Conservation (phyloP, 129 eudicot species). For the Flaveria trinervia region DNA sequence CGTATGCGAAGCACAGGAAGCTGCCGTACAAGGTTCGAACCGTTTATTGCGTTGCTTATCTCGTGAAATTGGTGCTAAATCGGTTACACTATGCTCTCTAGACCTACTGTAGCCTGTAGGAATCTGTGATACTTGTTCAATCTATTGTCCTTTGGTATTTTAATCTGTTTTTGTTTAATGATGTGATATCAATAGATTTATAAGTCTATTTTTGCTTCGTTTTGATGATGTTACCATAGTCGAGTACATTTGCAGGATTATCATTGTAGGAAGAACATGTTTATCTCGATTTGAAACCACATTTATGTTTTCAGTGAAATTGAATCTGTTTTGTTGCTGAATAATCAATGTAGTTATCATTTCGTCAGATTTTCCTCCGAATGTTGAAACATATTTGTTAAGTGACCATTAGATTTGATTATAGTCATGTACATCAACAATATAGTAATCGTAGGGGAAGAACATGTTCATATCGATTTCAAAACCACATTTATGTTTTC, state of each 20-base stretch:
- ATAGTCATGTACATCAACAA: neutral
- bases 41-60: neutral
- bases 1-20: conserved; percentile 74
- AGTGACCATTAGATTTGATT: neutral
- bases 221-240: neutral
- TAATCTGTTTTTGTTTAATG: neutral
- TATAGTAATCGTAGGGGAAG: neutral
- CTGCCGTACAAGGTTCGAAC: conserved; percentile 63
- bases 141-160: neutral
- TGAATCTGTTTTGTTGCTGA: too few relatives aligned
- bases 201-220: neutral
- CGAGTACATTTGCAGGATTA: neutral
- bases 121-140: neutral
- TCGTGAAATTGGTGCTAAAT: conserved; percentile 11
- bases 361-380: too few relatives aligned
- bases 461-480: conserved; percentile 13
- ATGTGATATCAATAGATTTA: neutral
- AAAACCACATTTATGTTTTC: neutral
- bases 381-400: neutral
- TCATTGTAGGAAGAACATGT: conserved; percentile 9
- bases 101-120: neutral
- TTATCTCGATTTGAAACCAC: too few relatives aligned
- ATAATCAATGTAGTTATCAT: too few relatives aligned
- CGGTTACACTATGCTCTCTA: neutral
- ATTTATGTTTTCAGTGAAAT: too few relatives aligned